phyloP scores from a whole-genome alignment of 2,329 filamentous ascomycete genomes.

The Trichoderma sp. region DNA sequence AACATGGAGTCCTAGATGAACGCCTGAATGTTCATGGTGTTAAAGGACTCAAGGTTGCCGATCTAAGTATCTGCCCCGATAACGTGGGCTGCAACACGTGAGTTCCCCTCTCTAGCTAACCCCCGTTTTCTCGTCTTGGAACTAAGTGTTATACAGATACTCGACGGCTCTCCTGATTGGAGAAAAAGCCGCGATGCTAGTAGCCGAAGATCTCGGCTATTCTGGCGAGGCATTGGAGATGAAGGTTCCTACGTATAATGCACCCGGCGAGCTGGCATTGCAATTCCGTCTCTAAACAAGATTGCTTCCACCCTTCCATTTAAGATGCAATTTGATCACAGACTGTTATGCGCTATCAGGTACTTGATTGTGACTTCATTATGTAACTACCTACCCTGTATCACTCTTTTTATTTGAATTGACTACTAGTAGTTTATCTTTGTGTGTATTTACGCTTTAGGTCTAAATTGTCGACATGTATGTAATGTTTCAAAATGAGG shows the following conservation, averaged over 20 bases:
- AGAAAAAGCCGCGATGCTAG: conserved; percentile 13
- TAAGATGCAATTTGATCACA: neutral
- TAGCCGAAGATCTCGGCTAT: conserved; percentile 8
- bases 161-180: conserved; percentile 11
- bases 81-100: conserved; percentile 42
- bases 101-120: neutral
- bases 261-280: conserved; percentile 1
- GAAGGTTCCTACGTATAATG: conserved; percentile 10
- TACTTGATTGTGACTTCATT: neutral
- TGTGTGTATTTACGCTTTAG: neutral
- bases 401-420: neutral
- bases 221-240: conserved; percentile 15
- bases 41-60: conserved; percentile 37
- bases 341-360: neutral
- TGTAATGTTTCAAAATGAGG: neutral
- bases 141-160: neutral
- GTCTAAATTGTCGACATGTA: neutral
- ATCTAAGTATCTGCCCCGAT: conserved; percentile 32
- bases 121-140: neutral
- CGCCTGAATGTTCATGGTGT: conserved; percentile 41
- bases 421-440: neutral
- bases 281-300: neutral
- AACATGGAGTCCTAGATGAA: conserved; percentile 40
- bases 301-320: neutral
- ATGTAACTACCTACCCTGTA: neutral